Conservation (phyloP, 805 yeast species). For the Grigorovia yakushimaensis region DNA sequence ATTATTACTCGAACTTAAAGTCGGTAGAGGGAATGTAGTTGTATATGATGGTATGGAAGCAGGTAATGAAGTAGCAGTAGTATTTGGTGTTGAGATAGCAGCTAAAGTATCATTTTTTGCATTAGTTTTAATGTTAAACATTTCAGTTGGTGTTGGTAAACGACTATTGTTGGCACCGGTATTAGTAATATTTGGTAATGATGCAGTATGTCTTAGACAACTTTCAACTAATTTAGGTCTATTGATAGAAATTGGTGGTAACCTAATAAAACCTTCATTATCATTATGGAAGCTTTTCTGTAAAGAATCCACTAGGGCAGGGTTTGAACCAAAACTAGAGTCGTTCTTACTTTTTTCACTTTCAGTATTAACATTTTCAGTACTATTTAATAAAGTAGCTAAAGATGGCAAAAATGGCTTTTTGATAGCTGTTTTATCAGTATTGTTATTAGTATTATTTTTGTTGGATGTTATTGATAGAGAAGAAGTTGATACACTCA, state of each 20-base stretch:
- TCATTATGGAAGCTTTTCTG: slow-evolving; percentile 18
- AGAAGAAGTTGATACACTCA: neutral
- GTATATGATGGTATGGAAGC: neutral
- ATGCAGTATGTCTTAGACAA: slow-evolving; percentile 18
- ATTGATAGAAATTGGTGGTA: slow-evolving; percentile 21
- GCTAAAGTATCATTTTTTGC: neutral
- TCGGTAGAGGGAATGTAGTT: neutral
- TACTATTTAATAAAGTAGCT: slow-evolving; percentile 10
- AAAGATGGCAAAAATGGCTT: slow-evolving; percentile 18
- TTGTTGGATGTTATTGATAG: neutral
- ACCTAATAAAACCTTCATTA: slow-evolving; percentile 19
- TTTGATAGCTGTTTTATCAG: slow-evolving; percentile 1
- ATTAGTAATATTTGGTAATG: slow-evolving; percentile 1
- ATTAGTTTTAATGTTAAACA: neutral
- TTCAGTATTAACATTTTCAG: neutral
- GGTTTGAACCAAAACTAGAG: slow-evolving; percentile 10
- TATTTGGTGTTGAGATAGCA: neutral
- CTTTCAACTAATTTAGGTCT: slow-evolving; percentile 21
- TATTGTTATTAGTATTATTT: neutral
- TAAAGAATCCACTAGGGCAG: slow-evolving; percentile 14
- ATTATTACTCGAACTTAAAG: neutral
- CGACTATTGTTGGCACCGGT: neutral
- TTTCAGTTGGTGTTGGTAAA: neutral
- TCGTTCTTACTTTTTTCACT: neutral
- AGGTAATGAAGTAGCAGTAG: neutral